Evolutionary conservation across 768 basidiomycete species (phyloP).

Genomic region (Trametes sanguinea): DNA sequence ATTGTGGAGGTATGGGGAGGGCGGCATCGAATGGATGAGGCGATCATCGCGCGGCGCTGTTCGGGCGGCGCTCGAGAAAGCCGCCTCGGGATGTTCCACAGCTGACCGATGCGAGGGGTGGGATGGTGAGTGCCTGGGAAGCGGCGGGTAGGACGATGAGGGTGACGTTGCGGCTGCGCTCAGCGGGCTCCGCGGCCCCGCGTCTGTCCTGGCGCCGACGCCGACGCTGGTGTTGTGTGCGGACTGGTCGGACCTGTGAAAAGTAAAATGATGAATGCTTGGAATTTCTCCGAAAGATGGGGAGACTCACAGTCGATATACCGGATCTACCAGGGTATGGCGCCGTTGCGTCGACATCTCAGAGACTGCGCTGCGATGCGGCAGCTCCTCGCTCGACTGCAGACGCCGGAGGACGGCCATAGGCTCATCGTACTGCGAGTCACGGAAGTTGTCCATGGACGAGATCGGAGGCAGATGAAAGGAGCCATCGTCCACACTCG

Average conservation of each 20-base stretch:
- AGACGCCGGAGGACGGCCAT: constrained; percentile 67
- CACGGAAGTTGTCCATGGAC: constrained; percentile 63
- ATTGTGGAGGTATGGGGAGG: constrained; percentile 15
- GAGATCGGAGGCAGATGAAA: constrained; percentile 35
- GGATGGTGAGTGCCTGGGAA: constrained; percentile 8
- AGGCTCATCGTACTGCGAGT: constrained; percentile 53
- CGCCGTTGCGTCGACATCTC: constrained; percentile 15
- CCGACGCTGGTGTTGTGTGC: not conserved
- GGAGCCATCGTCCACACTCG: constrained; percentile 4
- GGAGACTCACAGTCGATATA: constrained; percentile 8
- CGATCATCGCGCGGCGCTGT: constrained; percentile 11
- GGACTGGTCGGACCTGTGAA: constrained; percentile 11
- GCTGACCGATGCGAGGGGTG: constrained; percentile 5
- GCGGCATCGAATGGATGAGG: constrained; percentile 13
- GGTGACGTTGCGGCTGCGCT: constrained; percentile 14
- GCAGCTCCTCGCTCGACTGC: constrained; percentile 52
- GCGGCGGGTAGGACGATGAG: constrained; percentile 2
- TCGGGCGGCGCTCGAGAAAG: constrained; percentile 4
- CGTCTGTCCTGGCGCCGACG: not conserved
- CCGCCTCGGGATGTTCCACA: not conserved
- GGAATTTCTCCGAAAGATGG: not conserved
- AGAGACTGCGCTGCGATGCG: not conserved
- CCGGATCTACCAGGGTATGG: constrained; percentile 16
- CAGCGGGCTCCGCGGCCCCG: constrained; percentile 6
- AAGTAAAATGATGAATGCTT: constrained; percentile 4